These are phyloP conservation scores for Scedosporium boydii DNA, from an alignment of 2,329 filamentous ascomycete species.

Conservation along the genomic window DNA sequence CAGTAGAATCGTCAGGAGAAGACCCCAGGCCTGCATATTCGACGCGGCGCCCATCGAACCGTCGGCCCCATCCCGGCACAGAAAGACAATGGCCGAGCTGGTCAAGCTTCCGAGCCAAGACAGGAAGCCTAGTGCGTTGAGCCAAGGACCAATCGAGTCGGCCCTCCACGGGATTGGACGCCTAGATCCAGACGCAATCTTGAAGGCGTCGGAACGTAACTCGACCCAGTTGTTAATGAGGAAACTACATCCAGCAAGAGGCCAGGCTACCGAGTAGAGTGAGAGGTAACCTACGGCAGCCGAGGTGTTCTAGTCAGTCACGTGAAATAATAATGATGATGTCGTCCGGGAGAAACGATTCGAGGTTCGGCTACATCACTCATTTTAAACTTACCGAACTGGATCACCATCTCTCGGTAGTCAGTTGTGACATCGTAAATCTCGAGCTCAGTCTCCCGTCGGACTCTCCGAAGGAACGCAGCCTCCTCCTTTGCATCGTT, in stretches of 20 bases:
- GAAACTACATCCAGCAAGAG: conserved; percentile 81
- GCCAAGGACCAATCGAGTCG: conserved; percentile 90
- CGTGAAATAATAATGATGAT: not conserved
- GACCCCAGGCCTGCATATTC: conserved; percentile 67
- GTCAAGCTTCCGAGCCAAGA: conserved; percentile 89
- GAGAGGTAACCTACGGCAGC: conserved; percentile 61
- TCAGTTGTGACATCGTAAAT: conserved; percentile 85
- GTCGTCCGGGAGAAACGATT: not conserved
- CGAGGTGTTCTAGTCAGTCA: not conserved
- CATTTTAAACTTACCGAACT: conserved; percentile 44
- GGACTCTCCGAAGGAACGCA: conserved; percentile 70
- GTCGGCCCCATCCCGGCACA: conserved; percentile 59
- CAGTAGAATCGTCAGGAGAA: conserved; percentile 74
- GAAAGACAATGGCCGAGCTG: conserved; percentile 76
- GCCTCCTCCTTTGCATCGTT: conserved; percentile 70
- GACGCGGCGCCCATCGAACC: conserved; percentile 58
- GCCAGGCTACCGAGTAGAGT: conserved; percentile 91
- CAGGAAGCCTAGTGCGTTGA: conserved; percentile 78
- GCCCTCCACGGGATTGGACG: conserved; percentile 82
- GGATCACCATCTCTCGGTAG: conserved; percentile 87
- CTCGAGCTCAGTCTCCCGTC: conserved; percentile 71
- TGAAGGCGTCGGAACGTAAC: conserved; percentile 84
- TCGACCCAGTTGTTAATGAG: conserved; percentile 95
- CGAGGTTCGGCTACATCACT: no score
- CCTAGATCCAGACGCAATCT: conserved; percentile 83